phyloP scores from a whole-genome alignment of 345 rosid species.

The Salix brachista region DNA sequence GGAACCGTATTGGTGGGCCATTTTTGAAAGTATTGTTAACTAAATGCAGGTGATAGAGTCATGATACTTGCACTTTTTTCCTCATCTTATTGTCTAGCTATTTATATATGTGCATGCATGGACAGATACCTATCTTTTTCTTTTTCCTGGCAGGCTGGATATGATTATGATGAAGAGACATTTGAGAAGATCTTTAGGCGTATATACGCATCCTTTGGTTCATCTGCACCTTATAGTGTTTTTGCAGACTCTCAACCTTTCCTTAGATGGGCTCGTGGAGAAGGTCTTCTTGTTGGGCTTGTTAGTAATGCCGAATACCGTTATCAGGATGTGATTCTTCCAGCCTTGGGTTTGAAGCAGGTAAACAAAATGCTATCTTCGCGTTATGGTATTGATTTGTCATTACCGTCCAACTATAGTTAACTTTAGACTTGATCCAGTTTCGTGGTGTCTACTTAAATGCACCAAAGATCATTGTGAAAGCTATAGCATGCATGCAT shows the following conservation, averaged over 20 bases:
- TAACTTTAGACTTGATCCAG: background rate
- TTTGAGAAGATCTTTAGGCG: constrained; percentile 81
- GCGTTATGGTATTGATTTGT: no score
- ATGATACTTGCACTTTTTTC: no score
- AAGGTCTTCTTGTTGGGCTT: constrained; percentile 68
- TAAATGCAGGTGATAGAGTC: no score
- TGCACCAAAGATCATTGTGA: background rate
- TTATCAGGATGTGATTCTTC: constrained; percentile 83
- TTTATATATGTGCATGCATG: no score
- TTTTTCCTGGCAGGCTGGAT: constrained; percentile 69
- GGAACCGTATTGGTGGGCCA: no score
- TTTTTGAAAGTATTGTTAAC: no score
- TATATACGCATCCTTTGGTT: constrained; percentile 88
- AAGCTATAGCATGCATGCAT: background rate
- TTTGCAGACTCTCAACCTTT: constrained; percentile 81
- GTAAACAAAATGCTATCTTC: constrained; percentile 27
- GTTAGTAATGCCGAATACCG: constrained; percentile 88
- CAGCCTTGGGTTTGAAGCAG: constrained; percentile 75
- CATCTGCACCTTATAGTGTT: constrained; percentile 80
- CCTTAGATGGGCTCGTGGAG: constrained; percentile 74
- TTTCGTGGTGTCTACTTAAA: background rate
- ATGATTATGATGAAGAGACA: constrained; percentile 87
- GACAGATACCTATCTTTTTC: background rate
- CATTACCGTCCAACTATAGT: background rate
- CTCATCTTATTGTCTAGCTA: no score